Conservation (phyloP, 2,329 filamentous ascomycete species). For the Lasiodiplodia gonubiensis region DNA sequence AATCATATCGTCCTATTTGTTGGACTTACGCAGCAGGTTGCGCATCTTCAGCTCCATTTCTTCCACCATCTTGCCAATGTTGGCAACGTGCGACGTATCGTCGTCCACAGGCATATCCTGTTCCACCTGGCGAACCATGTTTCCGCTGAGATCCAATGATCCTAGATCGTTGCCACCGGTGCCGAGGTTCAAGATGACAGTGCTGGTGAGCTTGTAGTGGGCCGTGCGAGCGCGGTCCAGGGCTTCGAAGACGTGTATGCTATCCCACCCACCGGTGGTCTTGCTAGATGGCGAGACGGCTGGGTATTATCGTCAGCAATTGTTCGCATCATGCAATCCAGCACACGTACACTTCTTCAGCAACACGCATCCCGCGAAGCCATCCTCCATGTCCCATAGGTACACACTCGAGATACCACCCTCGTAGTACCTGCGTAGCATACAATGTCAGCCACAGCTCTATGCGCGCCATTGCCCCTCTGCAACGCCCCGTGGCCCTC, state of each 20-base stretch:
- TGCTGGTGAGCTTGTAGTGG: conserved; percentile 97
- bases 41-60: conserved; percentile 99
- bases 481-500: background rate
- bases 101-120: conserved; percentile 86
- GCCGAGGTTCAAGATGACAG: conserved; percentile 88
- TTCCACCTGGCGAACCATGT: conserved; percentile 97
- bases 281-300: conserved; percentile 69
- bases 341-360: conserved; percentile 81
- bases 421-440: conserved; percentile 75
- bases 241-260: conserved; percentile 97
- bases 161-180: conserved; percentile 75
- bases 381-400: conserved; percentile 97
- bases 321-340: background rate
- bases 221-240: conserved; percentile 89
- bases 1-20: background rate
- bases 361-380: conserved; percentile 93
- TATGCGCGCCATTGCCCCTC: background rate
- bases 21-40: conserved; percentile 69
- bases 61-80: conserved; percentile 91
- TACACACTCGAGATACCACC: conserved; percentile 96
- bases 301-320: conserved; percentile 45
- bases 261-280: conserved; percentile 89
- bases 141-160: conserved; percentile 89
- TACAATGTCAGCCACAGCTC: conserved; percentile 26
- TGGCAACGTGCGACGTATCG: conserved; percentile 92